Percentiles rank a stretch among this genome's conserved stretches.
Evolutionary conservation across 495 filamentous ascomycete species (phyloP).

Genomic region (Aeminium ludgeri): DNA sequence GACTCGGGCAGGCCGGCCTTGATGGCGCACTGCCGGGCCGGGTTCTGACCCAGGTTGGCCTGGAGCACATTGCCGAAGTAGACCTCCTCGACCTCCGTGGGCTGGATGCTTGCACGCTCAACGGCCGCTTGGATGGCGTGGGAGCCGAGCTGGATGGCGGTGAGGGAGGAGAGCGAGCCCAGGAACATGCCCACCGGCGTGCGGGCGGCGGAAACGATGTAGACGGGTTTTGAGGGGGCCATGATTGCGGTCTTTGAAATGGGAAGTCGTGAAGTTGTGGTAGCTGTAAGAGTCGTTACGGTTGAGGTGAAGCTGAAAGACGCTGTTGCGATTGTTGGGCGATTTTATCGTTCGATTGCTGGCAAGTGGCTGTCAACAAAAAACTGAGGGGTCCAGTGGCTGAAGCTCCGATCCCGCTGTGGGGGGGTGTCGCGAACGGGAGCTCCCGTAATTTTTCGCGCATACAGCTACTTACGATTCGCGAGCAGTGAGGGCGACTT

Average conservation of each 20-base stretch:
- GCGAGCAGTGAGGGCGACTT: no score
- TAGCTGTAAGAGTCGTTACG: not conserved
- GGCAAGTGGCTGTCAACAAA: no score
- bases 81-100: slow-evolving; percentile 79
- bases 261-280: not conserved
- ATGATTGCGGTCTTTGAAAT: slow-evolving; percentile 5
- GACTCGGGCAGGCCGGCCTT: slow-evolving; percentile 62
- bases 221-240: slow-evolving; percentile 53
- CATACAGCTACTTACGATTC: no score
- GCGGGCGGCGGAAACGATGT: slow-evolving; percentile 82
- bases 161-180: slow-evolving; percentile 73
- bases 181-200: slow-evolving; percentile 88
- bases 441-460: no score
- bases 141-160: slow-evolving; percentile 70
- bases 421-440: no score
- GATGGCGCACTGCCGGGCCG: slow-evolving; percentile 84
- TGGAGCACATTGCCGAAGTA: slow-evolving; percentile 97
- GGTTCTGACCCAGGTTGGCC: slow-evolving; percentile 92
- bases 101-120: slow-evolving; percentile 67
- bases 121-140: slow-evolving; percentile 88
- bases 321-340: not conserved
- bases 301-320: not conserved
- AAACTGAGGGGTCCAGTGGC: not conserved
- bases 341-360: not conserved
- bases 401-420: no score